A percentile compares a stretch with the other conserved stretches of the same genome.
These are phyloP conservation scores for Xylaria arbuscula DNA, from an alignment of 2,329 filamentous ascomycete species.

Conservation along the genomic window DNA sequence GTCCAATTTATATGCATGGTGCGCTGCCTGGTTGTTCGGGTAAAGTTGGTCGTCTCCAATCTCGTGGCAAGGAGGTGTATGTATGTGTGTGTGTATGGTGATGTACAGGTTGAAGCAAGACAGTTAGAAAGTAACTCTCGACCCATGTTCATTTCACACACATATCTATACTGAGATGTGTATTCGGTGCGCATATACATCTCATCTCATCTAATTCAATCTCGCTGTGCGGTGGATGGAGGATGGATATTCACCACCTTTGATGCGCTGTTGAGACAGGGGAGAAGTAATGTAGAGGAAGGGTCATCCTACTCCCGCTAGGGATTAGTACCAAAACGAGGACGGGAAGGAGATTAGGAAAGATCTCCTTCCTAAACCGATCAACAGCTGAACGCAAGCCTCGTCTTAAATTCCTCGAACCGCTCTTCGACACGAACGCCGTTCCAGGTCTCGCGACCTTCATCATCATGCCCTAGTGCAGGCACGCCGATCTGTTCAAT, in stretches of 20 bases:
- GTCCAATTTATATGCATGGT: too few species aligned
- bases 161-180: background rate
- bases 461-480: conserved; percentile 56
- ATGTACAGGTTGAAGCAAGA: background rate
- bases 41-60: background rate
- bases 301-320: background rate
- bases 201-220: background rate
- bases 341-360: background rate
- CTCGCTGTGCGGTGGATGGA: background rate
- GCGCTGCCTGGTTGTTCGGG: too few species aligned
- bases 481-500: conserved; percentile 96
- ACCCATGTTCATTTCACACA: background rate
- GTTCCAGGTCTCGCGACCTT: conserved; percentile 70
- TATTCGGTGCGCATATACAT: background rate
- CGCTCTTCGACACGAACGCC: conserved; percentile 64
- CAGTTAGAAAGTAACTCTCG: background rate
- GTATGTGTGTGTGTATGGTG: background rate
- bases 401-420: conserved; percentile 61
- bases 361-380: background rate
- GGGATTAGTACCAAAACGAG: background rate
- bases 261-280: background rate
- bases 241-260: too few species aligned
- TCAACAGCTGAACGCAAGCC: conserved; percentile 49
- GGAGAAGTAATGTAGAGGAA: background rate
- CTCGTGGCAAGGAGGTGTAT: background rate